Percentiles rank a stretch among this genome's conserved stretches.
These are phyloP conservation scores for Kazachstania sp. DNA, from an alignment of 1,139 yeast species.

Conservation along the genomic window DNA sequence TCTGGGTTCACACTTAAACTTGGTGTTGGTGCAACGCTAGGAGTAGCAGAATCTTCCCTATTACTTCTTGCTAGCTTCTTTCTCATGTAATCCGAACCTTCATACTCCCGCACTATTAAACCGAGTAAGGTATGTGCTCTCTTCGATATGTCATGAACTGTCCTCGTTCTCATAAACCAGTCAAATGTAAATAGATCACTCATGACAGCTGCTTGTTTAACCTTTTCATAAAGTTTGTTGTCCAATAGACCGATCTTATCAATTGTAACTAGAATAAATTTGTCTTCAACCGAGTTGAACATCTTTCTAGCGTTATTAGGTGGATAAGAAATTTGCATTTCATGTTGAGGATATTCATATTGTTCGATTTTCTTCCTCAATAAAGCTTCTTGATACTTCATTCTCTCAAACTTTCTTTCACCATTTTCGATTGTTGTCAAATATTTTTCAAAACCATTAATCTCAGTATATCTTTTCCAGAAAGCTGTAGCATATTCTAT, in stretches of 20 bases:
- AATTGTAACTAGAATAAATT: conserved; percentile 66
- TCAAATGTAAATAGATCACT: conserved; percentile 79
- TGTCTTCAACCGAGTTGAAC: conserved; percentile 78
- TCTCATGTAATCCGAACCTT: conserved; percentile 44
- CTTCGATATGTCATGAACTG: conserved; percentile 75
- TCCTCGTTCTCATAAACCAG: conserved; percentile 81
- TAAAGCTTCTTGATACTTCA: conserved; percentile 56
- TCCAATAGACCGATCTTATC: conserved; percentile 69
- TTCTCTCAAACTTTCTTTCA: conserved; percentile 65
- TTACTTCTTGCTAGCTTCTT: conserved; percentile 13
- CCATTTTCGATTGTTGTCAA: conserved; percentile 81
- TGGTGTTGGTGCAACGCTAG: not conserved
- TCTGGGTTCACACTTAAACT: not conserved
- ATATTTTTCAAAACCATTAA: conserved; percentile 83
- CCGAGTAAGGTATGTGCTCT: conserved; percentile 71
- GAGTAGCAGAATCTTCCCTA: conserved; percentile 9
- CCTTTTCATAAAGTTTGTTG: conserved; percentile 61
- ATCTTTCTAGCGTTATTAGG: conserved; percentile 86
- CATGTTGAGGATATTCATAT: conserved; percentile 63
- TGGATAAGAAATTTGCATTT: conserved; percentile 70
- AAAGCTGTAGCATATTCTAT: conserved; percentile 58
- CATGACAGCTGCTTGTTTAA: conserved; percentile 64
- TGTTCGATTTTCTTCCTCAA: conserved; percentile 58
- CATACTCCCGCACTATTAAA: conserved; percentile 73
- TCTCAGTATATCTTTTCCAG: conserved; percentile 62